Conservation (phyloP, 2,329 filamentous ascomycete species). For the Hypoxylon sp. region DNA sequence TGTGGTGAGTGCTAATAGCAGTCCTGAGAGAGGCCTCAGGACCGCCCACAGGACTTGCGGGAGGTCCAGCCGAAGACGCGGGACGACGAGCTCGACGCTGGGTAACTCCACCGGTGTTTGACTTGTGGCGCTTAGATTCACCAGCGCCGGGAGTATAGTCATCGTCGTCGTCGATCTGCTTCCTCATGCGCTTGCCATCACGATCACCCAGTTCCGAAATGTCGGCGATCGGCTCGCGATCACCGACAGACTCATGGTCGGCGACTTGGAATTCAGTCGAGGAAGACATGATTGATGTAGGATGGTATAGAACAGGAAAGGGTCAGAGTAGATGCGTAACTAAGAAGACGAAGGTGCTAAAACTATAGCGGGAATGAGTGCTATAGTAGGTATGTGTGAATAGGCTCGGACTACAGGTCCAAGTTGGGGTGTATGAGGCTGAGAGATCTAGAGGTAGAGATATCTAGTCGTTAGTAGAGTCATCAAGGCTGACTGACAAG, state of each 20-base stretch:
- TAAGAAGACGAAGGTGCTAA: background rate
- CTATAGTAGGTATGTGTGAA: background rate
- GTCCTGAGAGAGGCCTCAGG: background rate
- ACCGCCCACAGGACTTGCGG: no score
- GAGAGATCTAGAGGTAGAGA: background rate
- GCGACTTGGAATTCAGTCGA: background rate
- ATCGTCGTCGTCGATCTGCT: background rate
- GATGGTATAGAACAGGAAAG: background rate
- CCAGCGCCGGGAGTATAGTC: background rate
- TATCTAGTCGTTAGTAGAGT: background rate
- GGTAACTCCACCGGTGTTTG: background rate
- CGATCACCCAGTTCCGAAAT: background rate
- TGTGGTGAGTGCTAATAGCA: background rate
- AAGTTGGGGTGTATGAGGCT: background rate
- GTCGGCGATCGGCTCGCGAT: background rate
- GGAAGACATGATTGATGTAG: background rate
- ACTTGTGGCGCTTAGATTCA: background rate
- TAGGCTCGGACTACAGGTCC: background rate
- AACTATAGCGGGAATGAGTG: background rate
- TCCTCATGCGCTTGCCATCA: background rate
- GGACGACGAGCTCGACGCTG: background rate
- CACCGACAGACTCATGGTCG: background rate
- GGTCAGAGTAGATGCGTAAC: background rate
- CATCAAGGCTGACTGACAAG: background rate
- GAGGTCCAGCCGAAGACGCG: no score